Percentiles rank a stretch among this genome's conserved stretches.
phyloP scores from a whole-genome alignment of 441 rosid species.

The Mallotus japonicus region DNA sequence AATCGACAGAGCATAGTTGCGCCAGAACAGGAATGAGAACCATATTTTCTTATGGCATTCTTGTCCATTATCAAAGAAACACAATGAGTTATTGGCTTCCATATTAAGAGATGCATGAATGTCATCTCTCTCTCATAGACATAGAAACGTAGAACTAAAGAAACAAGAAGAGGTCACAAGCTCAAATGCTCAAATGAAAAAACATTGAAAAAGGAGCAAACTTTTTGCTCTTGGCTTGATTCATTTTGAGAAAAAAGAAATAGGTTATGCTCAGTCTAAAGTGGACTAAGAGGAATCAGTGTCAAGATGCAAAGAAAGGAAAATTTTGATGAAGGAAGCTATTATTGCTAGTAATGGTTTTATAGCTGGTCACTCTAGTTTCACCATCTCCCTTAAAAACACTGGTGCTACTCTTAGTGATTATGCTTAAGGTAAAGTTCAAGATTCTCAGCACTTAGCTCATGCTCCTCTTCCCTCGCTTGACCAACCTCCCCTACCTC shows the following conservation, averaged over 20 bases:
- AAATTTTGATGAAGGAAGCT: constrained; percentile 45
- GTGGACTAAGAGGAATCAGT: constrained; percentile 92
- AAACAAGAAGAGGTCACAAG: too few relatives aligned
- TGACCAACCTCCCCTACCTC: too few relatives aligned
- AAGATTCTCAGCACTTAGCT: too few relatives aligned
- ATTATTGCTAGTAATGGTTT: constrained; percentile 72
- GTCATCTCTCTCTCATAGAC: neutral
- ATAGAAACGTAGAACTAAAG: too few relatives aligned
- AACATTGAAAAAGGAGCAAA: too few relatives aligned
- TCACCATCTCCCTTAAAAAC: too few relatives aligned
- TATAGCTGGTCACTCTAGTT: constrained; percentile 51
- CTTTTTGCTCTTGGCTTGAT: too few relatives aligned
- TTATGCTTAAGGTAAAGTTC: too few relatives aligned
- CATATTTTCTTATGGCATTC: constrained; percentile 81
- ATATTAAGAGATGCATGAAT: constrained; percentile 90
- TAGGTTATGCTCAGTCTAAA: constrained; percentile 86
- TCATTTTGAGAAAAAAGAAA: constrained; percentile 4
- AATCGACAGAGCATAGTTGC: constrained; percentile 54
- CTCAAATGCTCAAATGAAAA: neutral
- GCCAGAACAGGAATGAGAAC: constrained; percentile 54
- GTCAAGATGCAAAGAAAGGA: constrained; percentile 71
- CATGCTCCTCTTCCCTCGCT: too few relatives aligned
- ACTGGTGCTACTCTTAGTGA: too few relatives aligned
- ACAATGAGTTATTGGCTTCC: constrained; percentile 96
- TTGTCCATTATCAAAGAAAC: constrained; percentile 91